phyloP scores from a whole-genome alignment of 78 protist species.

The Dictyostelium brefeldianum region DNA sequence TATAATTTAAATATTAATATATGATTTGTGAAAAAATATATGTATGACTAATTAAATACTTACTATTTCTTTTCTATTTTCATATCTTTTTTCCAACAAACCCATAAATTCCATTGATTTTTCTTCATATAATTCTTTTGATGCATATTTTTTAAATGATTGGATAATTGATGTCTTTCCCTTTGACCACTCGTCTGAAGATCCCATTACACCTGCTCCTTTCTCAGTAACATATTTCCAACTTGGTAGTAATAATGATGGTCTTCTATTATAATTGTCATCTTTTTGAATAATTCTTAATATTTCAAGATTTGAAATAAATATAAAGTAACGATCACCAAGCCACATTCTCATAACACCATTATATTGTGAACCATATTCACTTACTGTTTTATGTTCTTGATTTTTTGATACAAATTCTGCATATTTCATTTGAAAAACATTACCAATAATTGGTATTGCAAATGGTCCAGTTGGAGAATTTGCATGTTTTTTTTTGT shows the following conservation, averaged over 20 bases:
- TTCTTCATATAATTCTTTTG: not conserved
- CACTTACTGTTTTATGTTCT: not conserved
- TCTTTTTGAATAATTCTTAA: no score
- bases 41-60: no score
- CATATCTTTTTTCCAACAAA: not conserved
- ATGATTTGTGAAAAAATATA: no score
- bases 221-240: no score
- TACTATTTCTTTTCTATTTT: no score
- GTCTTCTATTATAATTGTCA: not conserved
- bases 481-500: not conserved
- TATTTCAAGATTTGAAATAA: no score
- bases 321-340: not conserved
- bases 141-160: not conserved
- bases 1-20: no score
- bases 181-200: not conserved
- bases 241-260: no score
- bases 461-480: not conserved
- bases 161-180: not conserved
- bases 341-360: not conserved
- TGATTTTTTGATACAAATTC: no score
- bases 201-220: no score
- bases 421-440: not conserved
- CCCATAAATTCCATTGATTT: not conserved
- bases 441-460: not conserved
- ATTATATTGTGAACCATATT: not conserved